phyloP scores from a whole-genome alignment of 2,329 filamentous ascomycete species.

The Elsinoe batatas region DNA sequence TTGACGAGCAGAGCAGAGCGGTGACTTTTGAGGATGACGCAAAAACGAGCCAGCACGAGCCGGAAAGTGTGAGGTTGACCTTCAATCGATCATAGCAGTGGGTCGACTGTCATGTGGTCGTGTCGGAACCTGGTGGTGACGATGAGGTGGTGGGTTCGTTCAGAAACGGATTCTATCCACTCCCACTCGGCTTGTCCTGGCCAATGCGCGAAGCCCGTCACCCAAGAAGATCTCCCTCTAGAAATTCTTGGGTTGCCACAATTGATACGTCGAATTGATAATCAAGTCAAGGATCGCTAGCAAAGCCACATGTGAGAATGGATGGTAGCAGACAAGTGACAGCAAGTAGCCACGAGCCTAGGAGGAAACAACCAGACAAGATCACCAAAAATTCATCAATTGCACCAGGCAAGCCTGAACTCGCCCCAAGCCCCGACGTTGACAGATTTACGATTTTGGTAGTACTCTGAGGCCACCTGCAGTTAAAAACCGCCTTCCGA shows the following conservation, averaged over 20 bases:
- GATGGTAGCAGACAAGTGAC: background rate
- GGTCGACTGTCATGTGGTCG: background rate
- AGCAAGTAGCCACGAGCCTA: background rate
- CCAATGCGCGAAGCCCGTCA: slow-evolving; percentile 3
- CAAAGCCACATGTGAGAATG: background rate
- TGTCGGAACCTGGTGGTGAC: background rate
- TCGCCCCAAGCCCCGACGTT: background rate
- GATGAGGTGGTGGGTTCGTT: slow-evolving; percentile 8
- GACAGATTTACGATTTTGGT: slow-evolving; percentile 4
- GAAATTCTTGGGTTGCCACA: slow-evolving; percentile 2
- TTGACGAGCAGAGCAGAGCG: background rate
- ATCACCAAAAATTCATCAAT: background rate
- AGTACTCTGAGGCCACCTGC: slow-evolving; percentile 1
- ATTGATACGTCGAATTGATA: background rate
- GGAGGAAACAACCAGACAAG: background rate
- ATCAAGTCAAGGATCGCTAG: background rate
- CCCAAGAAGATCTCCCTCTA: background rate
- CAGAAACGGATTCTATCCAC: slow-evolving; percentile 3
- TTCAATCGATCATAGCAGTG: slow-evolving; percentile 1
- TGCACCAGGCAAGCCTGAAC: background rate
- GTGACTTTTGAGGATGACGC: background rate
- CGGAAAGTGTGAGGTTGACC: background rate
- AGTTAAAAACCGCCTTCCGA: background rate
- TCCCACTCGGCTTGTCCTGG: slow-evolving; percentile 3
- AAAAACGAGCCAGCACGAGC: background rate